These are phyloP conservation scores for Lophiotrema nucula DNA, from an alignment of 495 filamentous ascomycete genomes.

Conservation along the genomic window DNA sequence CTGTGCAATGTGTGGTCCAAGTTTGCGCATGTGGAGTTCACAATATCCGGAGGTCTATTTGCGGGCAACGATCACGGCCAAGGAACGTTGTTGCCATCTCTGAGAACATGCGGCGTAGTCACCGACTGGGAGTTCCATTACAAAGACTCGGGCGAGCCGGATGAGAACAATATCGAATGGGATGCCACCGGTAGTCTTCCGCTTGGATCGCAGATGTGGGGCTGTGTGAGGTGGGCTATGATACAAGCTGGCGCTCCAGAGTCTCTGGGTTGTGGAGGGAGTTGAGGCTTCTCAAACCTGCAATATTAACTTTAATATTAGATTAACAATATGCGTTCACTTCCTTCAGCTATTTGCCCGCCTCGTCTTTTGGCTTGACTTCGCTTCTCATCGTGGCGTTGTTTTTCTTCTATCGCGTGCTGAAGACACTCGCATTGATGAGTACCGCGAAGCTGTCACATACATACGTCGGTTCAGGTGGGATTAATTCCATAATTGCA, in stretches of 20 bases:
- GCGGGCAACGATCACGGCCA: slow-evolving; percentile 5
- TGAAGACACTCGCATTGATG: no score
- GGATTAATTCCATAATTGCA: no score
- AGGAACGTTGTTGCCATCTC: not conserved
- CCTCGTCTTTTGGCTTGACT: no score
- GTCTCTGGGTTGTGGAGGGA: not conserved
- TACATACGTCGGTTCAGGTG: no score
- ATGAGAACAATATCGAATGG: not conserved
- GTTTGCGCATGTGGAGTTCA: slow-evolving; percentile 2
- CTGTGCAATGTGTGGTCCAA: slow-evolving; percentile 7
- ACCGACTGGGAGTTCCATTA: slow-evolving; percentile 1
- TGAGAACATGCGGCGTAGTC: not conserved
- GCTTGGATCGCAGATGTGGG: slow-evolving; percentile 3
- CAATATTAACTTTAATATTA: no score
- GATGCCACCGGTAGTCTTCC: not conserved
- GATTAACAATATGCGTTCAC: no score
- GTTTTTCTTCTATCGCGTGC: no score
- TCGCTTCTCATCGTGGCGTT: no score
- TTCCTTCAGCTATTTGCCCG: no score
- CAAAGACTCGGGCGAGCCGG: not conserved
- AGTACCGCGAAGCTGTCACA: no score
- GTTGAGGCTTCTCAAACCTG: no score
- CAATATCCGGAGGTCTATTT: not conserved
- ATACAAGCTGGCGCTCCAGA: not conserved
- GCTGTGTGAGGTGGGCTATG: not conserved